A percentile compares a stretch with the other conserved stretches of the same genome.
Evolutionary conservation across 441 rosid genomes (phyloP).

Genomic region (Aleurites moluccanus): DNA sequence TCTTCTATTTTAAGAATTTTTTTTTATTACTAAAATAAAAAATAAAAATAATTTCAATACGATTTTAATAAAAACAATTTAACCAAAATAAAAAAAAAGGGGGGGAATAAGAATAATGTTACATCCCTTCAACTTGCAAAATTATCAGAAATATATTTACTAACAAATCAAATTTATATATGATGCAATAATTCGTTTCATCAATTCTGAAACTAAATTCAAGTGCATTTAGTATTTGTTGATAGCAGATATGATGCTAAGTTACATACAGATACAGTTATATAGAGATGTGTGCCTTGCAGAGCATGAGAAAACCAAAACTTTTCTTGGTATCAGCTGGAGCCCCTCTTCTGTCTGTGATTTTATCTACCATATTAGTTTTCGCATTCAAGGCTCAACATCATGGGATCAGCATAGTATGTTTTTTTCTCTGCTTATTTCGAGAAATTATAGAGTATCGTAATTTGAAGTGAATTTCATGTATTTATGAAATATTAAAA

Average conservation of each 20-base stretch:
- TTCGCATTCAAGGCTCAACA: conserved; percentile 69
- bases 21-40: no score
- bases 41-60: no score
- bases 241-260: background rate
- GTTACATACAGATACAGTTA: background rate
- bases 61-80: no score
- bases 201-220: background rate
- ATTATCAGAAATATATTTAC: no score
- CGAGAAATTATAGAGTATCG: background rate
- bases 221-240: background rate
- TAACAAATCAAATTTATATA: no score
- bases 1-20: no score
- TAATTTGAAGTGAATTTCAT: no score
- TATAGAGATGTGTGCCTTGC: conserved; percentile 32
- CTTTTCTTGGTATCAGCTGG: conserved; percentile 92
- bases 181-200: no score
- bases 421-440: conserved; percentile 12
- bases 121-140: no score
- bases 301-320: conserved; percentile 81
- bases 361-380: conserved; percentile 68
- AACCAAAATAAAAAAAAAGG: no score
- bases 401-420: conserved; percentile 73
- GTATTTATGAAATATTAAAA: no score
- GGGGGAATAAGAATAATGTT: no score
- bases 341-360: conserved; percentile 72